Percentiles rank a stretch among this genome's conserved stretches.
Evolutionary conservation across 768 basidiomycete species (phyloP).

Genomic region (Boletus pseudopeckii): DNA sequence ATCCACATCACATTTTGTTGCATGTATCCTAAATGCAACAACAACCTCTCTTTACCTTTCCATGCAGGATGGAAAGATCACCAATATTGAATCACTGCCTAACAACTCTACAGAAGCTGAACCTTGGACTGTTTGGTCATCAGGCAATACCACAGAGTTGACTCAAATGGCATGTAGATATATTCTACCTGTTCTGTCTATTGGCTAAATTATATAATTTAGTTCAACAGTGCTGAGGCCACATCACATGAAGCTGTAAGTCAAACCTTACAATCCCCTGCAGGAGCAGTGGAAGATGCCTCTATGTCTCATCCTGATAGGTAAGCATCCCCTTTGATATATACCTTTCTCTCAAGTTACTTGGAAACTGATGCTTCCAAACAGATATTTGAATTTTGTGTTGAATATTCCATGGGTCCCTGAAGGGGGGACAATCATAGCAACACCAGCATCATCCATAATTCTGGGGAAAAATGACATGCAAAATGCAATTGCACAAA

Average conservation of each 20-base stretch:
- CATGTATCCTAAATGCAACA: background rate
- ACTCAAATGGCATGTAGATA: background rate
- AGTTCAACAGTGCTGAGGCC: background rate
- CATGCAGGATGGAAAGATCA: background rate
- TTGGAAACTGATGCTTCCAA: too few relatives aligned
- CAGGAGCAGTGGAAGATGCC: too few relatives aligned
- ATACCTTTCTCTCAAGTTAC: too few relatives aligned
- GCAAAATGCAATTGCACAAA: too few relatives aligned
- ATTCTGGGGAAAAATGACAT: background rate
- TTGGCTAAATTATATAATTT: background rate
- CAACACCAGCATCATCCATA: background rate
- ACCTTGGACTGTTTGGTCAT: conserved; percentile 7
- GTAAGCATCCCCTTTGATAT: background rate
- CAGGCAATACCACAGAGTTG: background rate
- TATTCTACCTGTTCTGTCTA: background rate
- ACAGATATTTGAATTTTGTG: too few relatives aligned
- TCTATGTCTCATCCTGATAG: background rate
- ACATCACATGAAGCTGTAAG: too few relatives aligned
- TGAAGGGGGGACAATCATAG: too few relatives aligned
- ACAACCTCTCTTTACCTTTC: background rate
- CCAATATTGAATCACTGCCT: background rate
- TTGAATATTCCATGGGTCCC: too few relatives aligned
- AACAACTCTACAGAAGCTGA: background rate
- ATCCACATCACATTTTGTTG: background rate
- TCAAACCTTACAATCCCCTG: too few relatives aligned